Percentiles rank a stretch among this genome's conserved stretches.
phyloP scores from a whole-genome alignment of 768 basidiomycete genomes.

The Russula virescens region DNA sequence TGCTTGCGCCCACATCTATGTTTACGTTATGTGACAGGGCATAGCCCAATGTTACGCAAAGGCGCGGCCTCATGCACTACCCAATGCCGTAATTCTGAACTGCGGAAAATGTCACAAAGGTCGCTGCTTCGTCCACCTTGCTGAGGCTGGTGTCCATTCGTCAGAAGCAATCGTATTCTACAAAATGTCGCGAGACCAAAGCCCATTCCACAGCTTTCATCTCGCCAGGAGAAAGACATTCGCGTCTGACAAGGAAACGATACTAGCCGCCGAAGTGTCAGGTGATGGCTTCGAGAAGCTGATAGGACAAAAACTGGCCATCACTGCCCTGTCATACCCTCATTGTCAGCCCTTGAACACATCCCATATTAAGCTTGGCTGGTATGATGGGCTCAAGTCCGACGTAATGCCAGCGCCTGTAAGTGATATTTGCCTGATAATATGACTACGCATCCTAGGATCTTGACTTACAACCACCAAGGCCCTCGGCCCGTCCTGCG shows the following conservation, averaged over 20 bases:
- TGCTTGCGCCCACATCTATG: background rate
- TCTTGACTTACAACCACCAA: constrained; percentile 7
- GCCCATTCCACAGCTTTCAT: constrained; percentile 36
- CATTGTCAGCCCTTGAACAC: constrained; percentile 44
- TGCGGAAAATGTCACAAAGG: constrained; percentile 37
- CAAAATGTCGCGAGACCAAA: constrained; percentile 14
- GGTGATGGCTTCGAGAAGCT: constrained; percentile 34
- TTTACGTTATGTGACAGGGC: background rate
- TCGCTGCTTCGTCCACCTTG: constrained; percentile 36
- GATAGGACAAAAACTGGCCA: constrained; percentile 34
- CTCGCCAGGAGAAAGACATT: constrained; percentile 23
- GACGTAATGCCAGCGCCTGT: constrained; percentile 1
- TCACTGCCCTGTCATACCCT: constrained; percentile 44
- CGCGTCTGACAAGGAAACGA: constrained; percentile 8
- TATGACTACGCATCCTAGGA: background rate
- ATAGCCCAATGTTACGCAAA: background rate
- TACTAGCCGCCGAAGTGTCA: constrained; percentile 33
- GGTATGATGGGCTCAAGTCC: constrained; percentile 45
- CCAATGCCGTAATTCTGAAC: constrained; percentile 24
- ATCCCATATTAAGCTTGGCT: constrained; percentile 43
- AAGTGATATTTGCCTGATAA: constrained; percentile 8
- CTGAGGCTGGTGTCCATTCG: constrained; percentile 35
- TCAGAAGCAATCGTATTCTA: constrained; percentile 32
- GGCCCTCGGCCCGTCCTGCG: background rate
- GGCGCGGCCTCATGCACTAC: constrained; percentile 15